Conservation (phyloP, 257 asterid species). For the Solanum etuberosum region DNA sequence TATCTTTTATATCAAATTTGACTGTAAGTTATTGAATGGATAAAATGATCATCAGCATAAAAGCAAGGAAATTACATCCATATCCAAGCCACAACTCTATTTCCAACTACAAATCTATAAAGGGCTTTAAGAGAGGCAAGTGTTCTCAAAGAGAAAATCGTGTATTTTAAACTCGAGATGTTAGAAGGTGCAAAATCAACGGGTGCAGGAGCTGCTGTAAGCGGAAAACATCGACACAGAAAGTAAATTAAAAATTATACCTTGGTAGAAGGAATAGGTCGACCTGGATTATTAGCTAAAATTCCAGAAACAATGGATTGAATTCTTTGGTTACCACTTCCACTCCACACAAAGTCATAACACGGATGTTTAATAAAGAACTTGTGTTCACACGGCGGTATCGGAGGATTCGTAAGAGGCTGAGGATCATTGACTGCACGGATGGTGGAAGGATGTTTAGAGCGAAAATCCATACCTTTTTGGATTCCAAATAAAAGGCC, state of each 20-base stretch:
- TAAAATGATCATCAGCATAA: not conserved
- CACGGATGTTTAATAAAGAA: slow-evolving; percentile 18
- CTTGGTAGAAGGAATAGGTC: slow-evolving; percentile 16
- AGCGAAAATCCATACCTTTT: not conserved
- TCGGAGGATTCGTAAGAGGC: slow-evolving; percentile 6
- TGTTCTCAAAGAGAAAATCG: not conserved
- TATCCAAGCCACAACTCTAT: not conserved
- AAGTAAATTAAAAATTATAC: not conserved
- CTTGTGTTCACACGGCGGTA: slow-evolving; percentile 31
- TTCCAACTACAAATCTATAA: not conserved
- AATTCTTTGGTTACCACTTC: slow-evolving; percentile 13
- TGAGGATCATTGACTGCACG: slow-evolving; percentile 13
- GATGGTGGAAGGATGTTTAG: not conserved
- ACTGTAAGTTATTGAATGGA: not conserved
- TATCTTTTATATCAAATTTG: not conserved
- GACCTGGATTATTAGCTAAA: slow-evolving; percentile 26
- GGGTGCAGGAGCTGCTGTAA: not conserved
- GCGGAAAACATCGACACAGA: not conserved
- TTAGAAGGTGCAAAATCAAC: not conserved
- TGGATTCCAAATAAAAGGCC: slow-evolving; percentile 14
- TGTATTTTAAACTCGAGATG: not conserved
- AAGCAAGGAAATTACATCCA: not conserved
- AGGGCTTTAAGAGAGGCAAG: not conserved
- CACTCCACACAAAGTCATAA: slow-evolving; percentile 35
- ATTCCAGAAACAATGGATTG: slow-evolving; percentile 14